phyloP scores from a whole-genome alignment of 768 basidiomycete genomes.

The Chalciporus sphaerocephalus region DNA sequence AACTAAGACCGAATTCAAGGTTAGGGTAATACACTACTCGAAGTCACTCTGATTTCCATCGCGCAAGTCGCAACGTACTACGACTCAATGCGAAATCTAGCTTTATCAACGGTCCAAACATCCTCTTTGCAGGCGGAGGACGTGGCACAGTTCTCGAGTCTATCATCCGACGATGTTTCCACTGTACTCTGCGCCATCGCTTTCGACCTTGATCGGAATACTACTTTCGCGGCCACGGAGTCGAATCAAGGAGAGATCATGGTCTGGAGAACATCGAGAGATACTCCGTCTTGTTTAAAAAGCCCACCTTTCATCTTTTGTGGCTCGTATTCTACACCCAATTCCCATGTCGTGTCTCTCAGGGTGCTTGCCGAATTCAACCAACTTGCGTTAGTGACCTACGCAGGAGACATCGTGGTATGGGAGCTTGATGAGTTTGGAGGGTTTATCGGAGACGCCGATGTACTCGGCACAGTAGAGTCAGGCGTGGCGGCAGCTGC shows the following conservation, averaged over 20 bases:
- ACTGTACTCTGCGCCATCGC: conserved; percentile 44
- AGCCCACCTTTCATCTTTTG: conserved; percentile 18
- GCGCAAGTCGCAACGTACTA: no score
- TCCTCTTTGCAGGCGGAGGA: conserved; percentile 17
- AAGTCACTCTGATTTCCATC: no score
- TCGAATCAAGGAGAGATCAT: conserved; percentile 54
- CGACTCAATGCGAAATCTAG: conserved; percentile 52
- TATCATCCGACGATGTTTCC: conserved; percentile 19
- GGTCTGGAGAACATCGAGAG: conserved; percentile 46
- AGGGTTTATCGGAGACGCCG: conserved; percentile 37
- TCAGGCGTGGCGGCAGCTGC: conserved; percentile 74
- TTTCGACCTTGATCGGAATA: conserved; percentile 62
- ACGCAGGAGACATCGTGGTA: conserved; percentile 80
- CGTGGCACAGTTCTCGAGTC: conserved; percentile 10
- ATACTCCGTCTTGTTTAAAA: conserved; percentile 7
- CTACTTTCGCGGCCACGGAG: conserved; percentile 57
- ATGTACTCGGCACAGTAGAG: conserved; percentile 85
- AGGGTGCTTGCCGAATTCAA: conserved; percentile 70
- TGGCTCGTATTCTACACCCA: conserved; percentile 17
- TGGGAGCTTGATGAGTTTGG: conserved; percentile 49
- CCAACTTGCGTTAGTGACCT: conserved; percentile 59
- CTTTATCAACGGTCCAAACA: conserved; percentile 34
- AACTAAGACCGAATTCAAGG: conserved; percentile 10
- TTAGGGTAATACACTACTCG: conserved; percentile 15
- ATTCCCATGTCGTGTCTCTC: conserved; percentile 55